Conservation (phyloP, 768 basidiomycete genomes). For the Mycena rebaudengoi region DNA sequence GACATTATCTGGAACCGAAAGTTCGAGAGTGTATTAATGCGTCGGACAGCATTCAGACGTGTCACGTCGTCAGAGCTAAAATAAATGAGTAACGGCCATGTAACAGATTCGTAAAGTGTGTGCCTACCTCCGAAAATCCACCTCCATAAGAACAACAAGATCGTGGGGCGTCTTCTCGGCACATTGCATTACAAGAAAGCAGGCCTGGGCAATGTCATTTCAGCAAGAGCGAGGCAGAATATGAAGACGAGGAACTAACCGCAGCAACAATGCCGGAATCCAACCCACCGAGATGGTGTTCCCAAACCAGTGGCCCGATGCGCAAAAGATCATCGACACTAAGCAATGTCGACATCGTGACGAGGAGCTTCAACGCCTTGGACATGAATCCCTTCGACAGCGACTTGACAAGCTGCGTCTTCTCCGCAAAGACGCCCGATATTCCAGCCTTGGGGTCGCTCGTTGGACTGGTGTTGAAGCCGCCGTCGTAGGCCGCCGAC, state of each 20-base stretch:
- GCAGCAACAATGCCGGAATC: constrained; percentile 55
- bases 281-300: constrained; percentile 53
- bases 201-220: constrained; percentile 57
- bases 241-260: constrained; percentile 46
- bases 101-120: not conserved
- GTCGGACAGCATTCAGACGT: constrained; percentile 61
- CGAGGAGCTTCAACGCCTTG: constrained; percentile 67
- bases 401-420: constrained; percentile 50
- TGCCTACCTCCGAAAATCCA: constrained; percentile 64
- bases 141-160: constrained; percentile 58
- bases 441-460: constrained; percentile 39
- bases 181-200: constrained; percentile 77
- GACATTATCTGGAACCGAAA: constrained; percentile 77
- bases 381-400: constrained; percentile 54
- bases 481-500: constrained; percentile 36
- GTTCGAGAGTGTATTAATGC: constrained; percentile 64
- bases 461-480: constrained; percentile 21
- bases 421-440: constrained; percentile 44
- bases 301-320: constrained; percentile 68
- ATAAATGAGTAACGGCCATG: not conserved
- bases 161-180: constrained; percentile 67
- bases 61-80: constrained; percentile 58
- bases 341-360: constrained; percentile 66
- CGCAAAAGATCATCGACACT: constrained; percentile 56
- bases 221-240: not conserved